Conservation (phyloP, 352 stramenopile species). For the Phytophthora citricola region DNA sequence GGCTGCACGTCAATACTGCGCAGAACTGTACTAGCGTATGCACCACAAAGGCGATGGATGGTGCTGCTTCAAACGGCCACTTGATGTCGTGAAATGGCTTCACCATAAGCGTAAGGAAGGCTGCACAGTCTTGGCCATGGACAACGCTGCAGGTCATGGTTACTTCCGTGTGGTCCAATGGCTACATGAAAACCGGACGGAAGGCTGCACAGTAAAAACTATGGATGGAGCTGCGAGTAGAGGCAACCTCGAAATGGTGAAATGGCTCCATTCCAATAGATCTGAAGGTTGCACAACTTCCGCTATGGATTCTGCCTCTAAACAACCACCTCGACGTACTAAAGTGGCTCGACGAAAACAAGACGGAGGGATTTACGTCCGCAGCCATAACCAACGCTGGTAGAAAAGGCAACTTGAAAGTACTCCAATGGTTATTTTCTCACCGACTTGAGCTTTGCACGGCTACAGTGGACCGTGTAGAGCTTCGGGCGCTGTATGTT, state of each 20-base stretch:
- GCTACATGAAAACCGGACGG: background rate
- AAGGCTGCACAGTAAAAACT: background rate
- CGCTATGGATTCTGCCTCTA: background rate
- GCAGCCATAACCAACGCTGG: background rate
- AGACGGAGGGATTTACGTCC: background rate
- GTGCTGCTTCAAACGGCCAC: no score
- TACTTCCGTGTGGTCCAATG: background rate
- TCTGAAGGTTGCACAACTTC: background rate
- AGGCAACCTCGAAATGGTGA: background rate
- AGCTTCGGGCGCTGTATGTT: no score
- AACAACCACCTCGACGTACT: background rate
- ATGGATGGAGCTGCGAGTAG: background rate
- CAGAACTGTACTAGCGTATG: no score
- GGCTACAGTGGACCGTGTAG: no score
- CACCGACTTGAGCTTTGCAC: no score
- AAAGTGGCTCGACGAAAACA: background rate
- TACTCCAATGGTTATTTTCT: background rate
- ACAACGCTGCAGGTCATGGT: background rate
- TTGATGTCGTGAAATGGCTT: background rate
- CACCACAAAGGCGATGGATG: no score
- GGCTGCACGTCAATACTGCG: background rate
- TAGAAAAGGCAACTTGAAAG: background rate
- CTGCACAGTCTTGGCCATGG: background rate
- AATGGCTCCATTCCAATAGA: slow-evolving; percentile 2
- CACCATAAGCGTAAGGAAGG: background rate